Conservation (phyloP, 345 rosid genomes). For the Orychophragmus violaceus region DNA sequence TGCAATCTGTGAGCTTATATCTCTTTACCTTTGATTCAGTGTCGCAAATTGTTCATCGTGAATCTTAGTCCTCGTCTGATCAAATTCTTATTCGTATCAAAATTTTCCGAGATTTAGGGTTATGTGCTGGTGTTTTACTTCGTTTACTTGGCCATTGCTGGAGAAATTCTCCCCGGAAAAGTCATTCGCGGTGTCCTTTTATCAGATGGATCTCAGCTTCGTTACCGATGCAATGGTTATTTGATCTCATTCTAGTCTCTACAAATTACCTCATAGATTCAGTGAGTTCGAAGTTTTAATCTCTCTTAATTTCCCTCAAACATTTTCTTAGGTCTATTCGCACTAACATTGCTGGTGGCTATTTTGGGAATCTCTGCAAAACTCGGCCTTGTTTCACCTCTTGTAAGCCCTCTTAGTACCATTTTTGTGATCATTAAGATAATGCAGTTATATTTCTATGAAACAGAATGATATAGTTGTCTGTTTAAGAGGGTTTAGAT, state of each 20-base stretch:
- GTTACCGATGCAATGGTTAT: constrained; percentile 71
- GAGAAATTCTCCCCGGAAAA: too few relatives aligned
- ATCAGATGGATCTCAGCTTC: constrained; percentile 59
- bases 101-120: constrained; percentile 31
- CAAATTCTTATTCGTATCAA: background rate
- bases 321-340: constrained; percentile 45
- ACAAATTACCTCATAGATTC: background rate
- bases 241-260: background rate
- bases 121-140: too few relatives aligned
- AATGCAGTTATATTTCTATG: background rate
- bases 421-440: background rate
- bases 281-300: background rate
- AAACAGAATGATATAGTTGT: background rate
- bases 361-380: constrained; percentile 51
- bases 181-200: constrained; percentile 55
- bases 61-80: background rate
- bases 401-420: constrained; percentile 39
- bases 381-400: constrained; percentile 48
- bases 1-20: constrained; percentile 46
- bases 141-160: too few relatives aligned
- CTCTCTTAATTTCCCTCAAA: background rate
- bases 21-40: background rate
- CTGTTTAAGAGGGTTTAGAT: background rate
- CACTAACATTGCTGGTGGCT: constrained; percentile 44
- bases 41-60: background rate